Evolutionary conservation across 352 stramenopile genomes (phyloP), one percentile per base, ranked within the genome.

Genomic region (Phytophthora hibernalis): DNA sequence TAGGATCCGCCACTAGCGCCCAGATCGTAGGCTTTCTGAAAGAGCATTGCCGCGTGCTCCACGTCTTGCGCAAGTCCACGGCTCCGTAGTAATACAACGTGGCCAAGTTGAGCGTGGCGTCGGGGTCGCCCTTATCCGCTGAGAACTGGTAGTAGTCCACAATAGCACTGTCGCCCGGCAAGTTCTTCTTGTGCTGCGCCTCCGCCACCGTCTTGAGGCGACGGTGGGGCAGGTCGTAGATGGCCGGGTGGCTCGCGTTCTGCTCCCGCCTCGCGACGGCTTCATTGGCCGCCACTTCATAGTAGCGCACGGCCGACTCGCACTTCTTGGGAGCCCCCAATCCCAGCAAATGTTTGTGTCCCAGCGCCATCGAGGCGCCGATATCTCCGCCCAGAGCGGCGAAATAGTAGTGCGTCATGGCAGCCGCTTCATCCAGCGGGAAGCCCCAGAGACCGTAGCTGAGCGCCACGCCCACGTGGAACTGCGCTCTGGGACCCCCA

Each of bases 111-210:
- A 95, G 71, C 13, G 87, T 92, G 21, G 91, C 89, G 21, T 93
- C 79, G 0, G 85, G 72, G 63, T 97, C 90, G 15, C 90, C 91
- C 61, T 96, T 95, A 35, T 96, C 88, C 9, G 91, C 86, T 45
- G 91, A 92, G 66, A 95, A 94, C 61, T 93, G 77, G 60, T 97
- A 97, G 61, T 97, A 97, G 50, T 97, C 87, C n/a, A 96, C 84
- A 47, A 94, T 91, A 0, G 83, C 88, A 1, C 74, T 82, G 65
- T 93, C 85, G 12, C 75, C 87, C 16, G 87, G 87, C 3, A 85
- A 54, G 50, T 91, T 93, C 58, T 91, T 92, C 70, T 93, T 93
- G 63, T 93, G 83, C 58, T 93, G 83, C 38, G 79, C 75, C 62
- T 93, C 87, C 16, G 78, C 72, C 37, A 91, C 61, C 1, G 72